These are phyloP conservation scores for Candida sanyaensis DNA, from an alignment of 1,139 yeast species.

Conservation along the genomic window DNA sequence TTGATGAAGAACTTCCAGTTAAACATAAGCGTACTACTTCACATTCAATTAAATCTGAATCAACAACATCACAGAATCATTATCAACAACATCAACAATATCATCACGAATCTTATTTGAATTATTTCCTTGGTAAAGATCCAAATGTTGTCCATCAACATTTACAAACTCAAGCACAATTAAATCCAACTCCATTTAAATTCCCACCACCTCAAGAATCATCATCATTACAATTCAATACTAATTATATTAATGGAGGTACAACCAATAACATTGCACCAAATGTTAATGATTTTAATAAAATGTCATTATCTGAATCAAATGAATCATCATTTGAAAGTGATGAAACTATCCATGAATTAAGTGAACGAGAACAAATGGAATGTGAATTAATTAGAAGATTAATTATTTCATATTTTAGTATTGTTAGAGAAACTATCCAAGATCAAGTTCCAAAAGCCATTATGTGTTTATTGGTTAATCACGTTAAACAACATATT, in stretches of 20 bases:
- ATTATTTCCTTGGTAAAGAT: conserved; percentile 93
- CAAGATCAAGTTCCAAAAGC: conserved; percentile 99
- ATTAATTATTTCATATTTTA: conserved; percentile 85
- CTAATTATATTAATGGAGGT: conserved; percentile 28
- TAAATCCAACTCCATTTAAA: conserved; percentile 53
- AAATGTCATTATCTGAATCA: conserved; percentile 13
- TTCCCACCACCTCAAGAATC: conserved; percentile 41
- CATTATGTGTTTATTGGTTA: conserved; percentile 93
- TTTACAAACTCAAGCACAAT: conserved; percentile 50
- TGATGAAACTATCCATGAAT: conserved; percentile 40
- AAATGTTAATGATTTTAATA: conserved; percentile 2
- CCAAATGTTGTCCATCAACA: conserved; percentile 52
- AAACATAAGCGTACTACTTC: conserved; percentile 28
- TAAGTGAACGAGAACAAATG: conserved; percentile 85
- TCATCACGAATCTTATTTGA: conserved; percentile 72
- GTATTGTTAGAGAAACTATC: conserved; percentile 89
- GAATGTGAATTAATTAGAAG: conserved; percentile 94
- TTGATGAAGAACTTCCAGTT: conserved; percentile 43
- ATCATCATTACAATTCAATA: conserved; percentile 44
- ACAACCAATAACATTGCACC: conserved; percentile 4
- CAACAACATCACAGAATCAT: conserved; percentile 17
- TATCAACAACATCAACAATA: background rate
- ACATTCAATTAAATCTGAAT: conserved; percentile 27
- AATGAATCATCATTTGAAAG: conserved; percentile 26
- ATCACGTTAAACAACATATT: conserved; percentile 80